Base-by-base conservation (phyloP, 331 rosid genomes). In the Quercus lobata region DNA sequence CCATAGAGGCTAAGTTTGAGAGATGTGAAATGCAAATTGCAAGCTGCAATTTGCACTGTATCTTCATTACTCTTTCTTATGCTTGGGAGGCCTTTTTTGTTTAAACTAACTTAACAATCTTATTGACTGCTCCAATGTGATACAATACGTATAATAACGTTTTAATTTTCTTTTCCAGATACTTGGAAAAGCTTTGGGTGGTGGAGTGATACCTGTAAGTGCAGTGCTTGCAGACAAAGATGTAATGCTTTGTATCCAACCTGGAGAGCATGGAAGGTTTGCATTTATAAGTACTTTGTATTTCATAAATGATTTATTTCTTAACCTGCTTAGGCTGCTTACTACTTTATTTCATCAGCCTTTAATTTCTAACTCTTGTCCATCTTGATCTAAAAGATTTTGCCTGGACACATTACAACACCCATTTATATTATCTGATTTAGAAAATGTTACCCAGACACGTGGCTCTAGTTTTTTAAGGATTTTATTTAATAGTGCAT, bases 191-290 rank as follows among this genome's bases (percentile, higher is more conserved):
- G 99, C 99, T 65, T 82, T 95, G 82, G 99, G 99, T 34, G 98
- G 99, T 76, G 99, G 99, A 79, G 90, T 95, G 75, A 72, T 95
- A 57, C 99, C 99, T 57, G 98, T 93, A 66, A 93, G 99, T 81
- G 99, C 97, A 35, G 97, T 95, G 77, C 99, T 95, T 79, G 93
- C 99, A 10, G 94, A 96, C 92, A 91, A 93, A 87, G 97, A 90
- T 7, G 77, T 93, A 76, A 91, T 96, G 99, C 99, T 96, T 79
- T 96, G 96, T 83, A 86, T 96, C 84, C 90, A 75, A 87, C 98
- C 98, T 11, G 98, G 99, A 84, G 96, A 96, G 86, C 97, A 93
- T 77, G 99, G 99, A 89, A 96, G 99, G 98, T 96, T 76, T 81
- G 74, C 65, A 77, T 55, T 73, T 72, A 74, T 69, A 75, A 72